Evolutionary conservation across 2,329 filamentous ascomycete genomes (phyloP).

Genomic region (Thelonectria rubi): DNA sequence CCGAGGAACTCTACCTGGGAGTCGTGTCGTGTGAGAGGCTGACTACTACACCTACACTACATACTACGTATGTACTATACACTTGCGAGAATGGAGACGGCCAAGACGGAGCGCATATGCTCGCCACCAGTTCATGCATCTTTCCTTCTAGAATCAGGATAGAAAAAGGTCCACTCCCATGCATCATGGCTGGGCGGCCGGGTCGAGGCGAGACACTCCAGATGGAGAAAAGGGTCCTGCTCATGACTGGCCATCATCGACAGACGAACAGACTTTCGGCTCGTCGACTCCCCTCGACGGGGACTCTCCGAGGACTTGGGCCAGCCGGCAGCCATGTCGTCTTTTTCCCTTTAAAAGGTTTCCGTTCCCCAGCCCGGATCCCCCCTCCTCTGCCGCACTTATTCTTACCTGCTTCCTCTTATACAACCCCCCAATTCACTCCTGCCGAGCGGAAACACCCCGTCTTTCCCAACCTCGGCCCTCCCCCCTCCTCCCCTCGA

Average conservation of each 20-base stretch:
- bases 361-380: background rate
- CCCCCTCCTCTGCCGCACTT: background rate
- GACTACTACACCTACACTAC: background rate
- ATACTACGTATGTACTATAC: background rate
- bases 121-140: conserved; percentile 8
- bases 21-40: background rate
- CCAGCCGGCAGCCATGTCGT: background rate
- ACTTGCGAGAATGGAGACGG: background rate
- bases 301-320: conserved; percentile 4
- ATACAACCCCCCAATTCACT: background rate
- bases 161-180: conserved; percentile 12
- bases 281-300: background rate
- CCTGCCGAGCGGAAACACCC: background rate
- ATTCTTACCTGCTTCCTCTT: background rate
- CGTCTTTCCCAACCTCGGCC: background rate
- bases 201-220: conserved; percentile 12
- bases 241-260: conserved; percentile 17
- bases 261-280: conserved; percentile 14
- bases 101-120: background rate
- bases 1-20: background rate
- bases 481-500: background rate
- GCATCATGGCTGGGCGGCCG: conserved; percentile 20
- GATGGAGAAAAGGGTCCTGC: conserved; percentile 16
- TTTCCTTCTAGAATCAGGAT: conserved; percentile 16
- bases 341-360: conserved; percentile 14